Evolutionary conservation across 495 filamentous ascomycete species (phyloP).

Genomic region (Paragyromitra xinjiangensis): DNA sequence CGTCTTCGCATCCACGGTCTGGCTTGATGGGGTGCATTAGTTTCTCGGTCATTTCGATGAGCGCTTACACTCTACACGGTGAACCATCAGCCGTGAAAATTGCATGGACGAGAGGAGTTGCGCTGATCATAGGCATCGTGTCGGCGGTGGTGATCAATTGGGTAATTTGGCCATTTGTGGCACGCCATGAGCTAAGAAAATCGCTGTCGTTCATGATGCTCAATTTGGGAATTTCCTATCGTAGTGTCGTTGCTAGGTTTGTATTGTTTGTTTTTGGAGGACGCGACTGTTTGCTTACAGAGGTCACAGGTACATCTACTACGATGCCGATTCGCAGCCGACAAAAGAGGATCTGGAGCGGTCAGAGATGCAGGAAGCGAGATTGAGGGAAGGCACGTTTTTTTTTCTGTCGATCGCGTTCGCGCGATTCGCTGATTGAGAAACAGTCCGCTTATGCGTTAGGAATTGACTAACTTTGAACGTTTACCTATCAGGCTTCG

Average conservation of each 20-base stretch:
- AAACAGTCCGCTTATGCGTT: conserved; percentile 16
- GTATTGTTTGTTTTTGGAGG: conserved; percentile 20
- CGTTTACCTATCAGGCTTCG: conserved; percentile 59
- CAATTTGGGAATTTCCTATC: conserved; percentile 66
- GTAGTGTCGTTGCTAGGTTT: conserved; percentile 64
- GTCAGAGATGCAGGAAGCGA: conserved; percentile 68
- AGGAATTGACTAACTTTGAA: conserved; percentile 23
- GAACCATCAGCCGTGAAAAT: conserved; percentile 59
- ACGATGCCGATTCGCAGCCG: conserved; percentile 64
- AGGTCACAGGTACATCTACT: conserved; percentile 64
- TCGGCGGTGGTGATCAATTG: conserved; percentile 66
- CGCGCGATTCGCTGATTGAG: conserved; percentile 28
- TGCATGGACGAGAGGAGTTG: conserved; percentile 63
- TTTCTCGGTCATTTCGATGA: conserved; percentile 66
- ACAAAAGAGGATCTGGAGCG: conserved; percentile 62
- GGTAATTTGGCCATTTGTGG: conserved; percentile 69
- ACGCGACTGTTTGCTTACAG: conserved; percentile 11
- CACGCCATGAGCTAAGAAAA: conserved; percentile 67
- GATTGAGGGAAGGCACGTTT: conserved; percentile 63
- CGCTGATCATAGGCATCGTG: conserved; percentile 64
- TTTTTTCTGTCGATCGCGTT: conserved; percentile 22
- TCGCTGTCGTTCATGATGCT: conserved; percentile 66
- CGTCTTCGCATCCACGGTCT: conserved; percentile 65
- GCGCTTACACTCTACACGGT: conserved; percentile 58
- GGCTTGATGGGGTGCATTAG: conserved; percentile 66